Conservation (phyloP, 78 protist genomes). For the Dictyostelium firmibasis region DNA sequence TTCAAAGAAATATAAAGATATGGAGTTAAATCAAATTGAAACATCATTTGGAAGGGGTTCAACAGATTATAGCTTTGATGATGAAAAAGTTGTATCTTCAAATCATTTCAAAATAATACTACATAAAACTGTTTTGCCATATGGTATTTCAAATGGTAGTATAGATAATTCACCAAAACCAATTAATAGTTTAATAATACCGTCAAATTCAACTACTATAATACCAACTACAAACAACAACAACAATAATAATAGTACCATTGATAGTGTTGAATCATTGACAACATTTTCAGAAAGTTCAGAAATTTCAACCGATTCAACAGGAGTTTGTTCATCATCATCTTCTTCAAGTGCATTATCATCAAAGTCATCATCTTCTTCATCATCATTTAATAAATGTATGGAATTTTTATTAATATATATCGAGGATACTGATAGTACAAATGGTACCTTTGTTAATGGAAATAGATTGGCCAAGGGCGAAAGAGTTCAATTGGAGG, state of each 20-base stretch:
- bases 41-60: conserved; percentile 42
- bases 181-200: neutral
- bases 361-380: neutral
- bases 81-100: neutral
- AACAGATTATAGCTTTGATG: neutral
- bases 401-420: conserved; percentile 34
- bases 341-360: neutral
- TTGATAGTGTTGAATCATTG: neutral
- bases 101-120: neutral
- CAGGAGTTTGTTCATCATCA: neutral
- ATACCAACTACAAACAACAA: no score
- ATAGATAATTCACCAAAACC: neutral
- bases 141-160: neutral
- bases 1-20: neutral
- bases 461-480: neutral
- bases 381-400: neutral
- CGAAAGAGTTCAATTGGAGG: conserved; percentile 9
- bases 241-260: neutral
- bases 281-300: neutral
- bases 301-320: neutral
- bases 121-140: neutral
- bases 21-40: conserved; percentile 30
- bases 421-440: conserved; percentile 23
- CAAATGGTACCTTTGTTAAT: conserved; percentile 30
- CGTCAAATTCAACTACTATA: neutral